Evolutionary conservation across 768 basidiomycete genomes (phyloP).

Genomic region (Tulasnella sp.): DNA sequence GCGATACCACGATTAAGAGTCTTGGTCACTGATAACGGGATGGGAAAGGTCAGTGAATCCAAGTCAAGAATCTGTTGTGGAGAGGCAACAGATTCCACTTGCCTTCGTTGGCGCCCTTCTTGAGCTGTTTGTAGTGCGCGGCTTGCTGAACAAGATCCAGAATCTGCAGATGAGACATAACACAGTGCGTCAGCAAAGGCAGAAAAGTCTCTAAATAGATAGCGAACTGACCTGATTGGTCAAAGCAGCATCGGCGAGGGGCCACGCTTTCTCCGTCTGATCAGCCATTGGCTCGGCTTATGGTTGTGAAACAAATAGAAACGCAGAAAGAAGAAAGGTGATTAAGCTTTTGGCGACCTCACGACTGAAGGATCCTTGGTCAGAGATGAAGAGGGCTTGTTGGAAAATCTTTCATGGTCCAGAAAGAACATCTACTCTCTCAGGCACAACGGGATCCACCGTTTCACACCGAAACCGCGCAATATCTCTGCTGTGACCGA

Average conservation of each 20-base stretch:
- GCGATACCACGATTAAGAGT: constrained; percentile 96
- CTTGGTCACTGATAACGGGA: constrained; percentile 63
- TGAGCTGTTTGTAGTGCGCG: constrained; percentile 92
- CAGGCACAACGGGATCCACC: too few relatives aligned
- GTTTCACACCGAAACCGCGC: too few relatives aligned
- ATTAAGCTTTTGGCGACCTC: constrained; percentile 45
- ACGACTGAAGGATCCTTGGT: constrained; percentile 82
- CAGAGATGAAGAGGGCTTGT: constrained; percentile 22
- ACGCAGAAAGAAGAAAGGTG: too few relatives aligned
- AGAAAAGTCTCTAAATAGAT: neutral
- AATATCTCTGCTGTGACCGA: too few relatives aligned
- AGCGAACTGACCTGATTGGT: constrained; percentile 62
- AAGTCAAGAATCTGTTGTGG: neutral
- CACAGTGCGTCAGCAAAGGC: neutral
- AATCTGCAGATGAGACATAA: constrained; percentile 42
- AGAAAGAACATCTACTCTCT: too few relatives aligned
- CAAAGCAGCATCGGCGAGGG: constrained; percentile 69
- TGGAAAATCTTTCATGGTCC: too few relatives aligned
- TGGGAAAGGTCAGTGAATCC: neutral
- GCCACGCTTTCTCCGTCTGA: constrained; percentile 72
- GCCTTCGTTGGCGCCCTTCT: constrained; percentile 99
- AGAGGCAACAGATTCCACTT: neutral
- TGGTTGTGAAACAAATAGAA: too few relatives aligned
- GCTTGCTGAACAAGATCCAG: constrained; percentile 94
- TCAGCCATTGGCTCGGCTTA: constrained; percentile 58